Evolutionary conservation across 306 rosid genomes (phyloP).

Genomic region (Dryas drummondii): DNA sequence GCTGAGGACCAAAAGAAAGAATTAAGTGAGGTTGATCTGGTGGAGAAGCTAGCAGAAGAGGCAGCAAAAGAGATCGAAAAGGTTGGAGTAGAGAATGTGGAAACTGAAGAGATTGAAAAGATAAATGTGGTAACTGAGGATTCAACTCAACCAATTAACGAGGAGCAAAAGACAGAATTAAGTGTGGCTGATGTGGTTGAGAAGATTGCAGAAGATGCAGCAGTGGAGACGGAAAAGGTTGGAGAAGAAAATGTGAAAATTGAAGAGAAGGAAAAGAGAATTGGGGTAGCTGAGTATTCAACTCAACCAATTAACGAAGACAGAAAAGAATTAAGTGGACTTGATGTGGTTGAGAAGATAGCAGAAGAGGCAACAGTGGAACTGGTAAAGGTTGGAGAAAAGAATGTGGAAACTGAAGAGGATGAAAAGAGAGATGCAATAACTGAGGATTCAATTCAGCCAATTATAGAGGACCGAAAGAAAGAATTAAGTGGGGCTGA

Average conservation of each 20-base stretch:
- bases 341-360: constrained; percentile 26
- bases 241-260: constrained; percentile 16
- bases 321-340: constrained; percentile 6
- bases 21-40: constrained; percentile 25
- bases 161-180: constrained; percentile 19
- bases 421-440: background rate
- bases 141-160: constrained; percentile 16
- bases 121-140: background rate
- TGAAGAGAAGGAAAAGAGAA: background rate
- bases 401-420: constrained; percentile 19
- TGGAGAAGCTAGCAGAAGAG: constrained; percentile 28
- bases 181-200: constrained; percentile 19
- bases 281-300: constrained; percentile 1
- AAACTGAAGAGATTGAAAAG: constrained; percentile 6
- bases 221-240: background rate
- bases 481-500: constrained; percentile 31
- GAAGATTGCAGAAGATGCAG: constrained; percentile 27
- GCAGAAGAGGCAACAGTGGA: constrained; percentile 24
- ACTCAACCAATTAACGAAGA: constrained; percentile 15
- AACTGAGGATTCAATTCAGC: constrained; percentile 19
- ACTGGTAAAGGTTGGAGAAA: constrained; percentile 8
- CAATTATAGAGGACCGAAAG: constrained; percentile 26
- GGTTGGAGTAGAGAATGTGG: constrained; percentile 8
- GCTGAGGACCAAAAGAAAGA: constrained; percentile 39
- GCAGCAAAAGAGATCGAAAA: background rate